Percentiles rank a stretch among this genome's conserved stretches.
Conservation (phyloP, 768 basidiomycete species). For the Glaciozyma martinii region DNA sequence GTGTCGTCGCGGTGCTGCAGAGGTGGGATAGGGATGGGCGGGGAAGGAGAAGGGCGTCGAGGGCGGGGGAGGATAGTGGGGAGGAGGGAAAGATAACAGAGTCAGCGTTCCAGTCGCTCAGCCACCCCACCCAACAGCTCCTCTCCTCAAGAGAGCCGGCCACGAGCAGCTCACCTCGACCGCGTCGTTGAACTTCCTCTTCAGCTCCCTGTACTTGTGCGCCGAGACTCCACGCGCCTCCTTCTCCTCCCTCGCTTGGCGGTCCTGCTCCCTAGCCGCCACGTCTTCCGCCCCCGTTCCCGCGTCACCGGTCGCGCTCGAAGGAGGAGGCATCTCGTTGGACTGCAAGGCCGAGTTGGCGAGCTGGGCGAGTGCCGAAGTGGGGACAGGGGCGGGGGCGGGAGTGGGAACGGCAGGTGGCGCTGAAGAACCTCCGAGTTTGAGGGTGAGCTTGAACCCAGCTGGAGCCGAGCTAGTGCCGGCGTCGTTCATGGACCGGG, state of each 20-base stretch:
- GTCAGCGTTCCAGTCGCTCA: too few species aligned
- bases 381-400: conserved; percentile 51
- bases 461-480: background rate
- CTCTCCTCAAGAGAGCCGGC: too few species aligned
- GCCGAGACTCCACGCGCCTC: conserved; percentile 11
- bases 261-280: background rate
- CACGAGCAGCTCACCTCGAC: conserved; percentile 52
- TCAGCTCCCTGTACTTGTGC: conserved; percentile 56
- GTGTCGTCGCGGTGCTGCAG: conserved; percentile 55
- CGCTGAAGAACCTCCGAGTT: conserved; percentile 56
- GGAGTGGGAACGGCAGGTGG: conserved; percentile 21
- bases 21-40: background rate
- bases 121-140: too few species aligned
- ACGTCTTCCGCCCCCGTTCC: background rate
- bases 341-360: background rate
- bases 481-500: background rate
- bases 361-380: conserved; percentile 31
- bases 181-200: conserved; percentile 57
- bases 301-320: background rate
- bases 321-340: background rate
- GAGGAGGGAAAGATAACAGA: background rate
- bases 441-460: conserved; percentile 24
- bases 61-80: background rate
- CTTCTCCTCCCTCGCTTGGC: background rate
- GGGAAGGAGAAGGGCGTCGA: background rate